phyloP scores from a whole-genome alignment of 306 rosid species.

The Rosa persica region DNA sequence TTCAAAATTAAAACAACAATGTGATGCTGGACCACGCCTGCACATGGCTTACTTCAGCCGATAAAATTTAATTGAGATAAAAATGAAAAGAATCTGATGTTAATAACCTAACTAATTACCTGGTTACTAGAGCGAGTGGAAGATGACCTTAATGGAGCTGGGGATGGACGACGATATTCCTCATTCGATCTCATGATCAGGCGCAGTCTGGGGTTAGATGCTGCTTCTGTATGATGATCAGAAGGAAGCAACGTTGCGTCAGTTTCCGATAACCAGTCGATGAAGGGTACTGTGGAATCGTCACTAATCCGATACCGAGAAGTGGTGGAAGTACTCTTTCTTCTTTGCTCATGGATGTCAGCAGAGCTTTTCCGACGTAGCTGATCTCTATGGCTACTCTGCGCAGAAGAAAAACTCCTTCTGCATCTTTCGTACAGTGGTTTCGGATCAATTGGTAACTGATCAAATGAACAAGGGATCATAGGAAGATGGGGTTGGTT shows the following conservation, averaged over 20 bases:
- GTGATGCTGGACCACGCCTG: neutral
- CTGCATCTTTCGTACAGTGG: constrained; percentile 49
- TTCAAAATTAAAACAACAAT: neutral
- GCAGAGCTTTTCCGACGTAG: constrained; percentile 48
- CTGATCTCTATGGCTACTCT: constrained; percentile 13
- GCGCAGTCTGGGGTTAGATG: constrained; percentile 26
- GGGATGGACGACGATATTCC: neutral
- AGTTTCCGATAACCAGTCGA: constrained; percentile 54
- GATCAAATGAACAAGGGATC: constrained; percentile 68
- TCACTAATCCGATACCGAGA: constrained; percentile 51
- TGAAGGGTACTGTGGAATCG: constrained; percentile 21
- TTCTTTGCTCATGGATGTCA: constrained; percentile 35
- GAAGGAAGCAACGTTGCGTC: constrained; percentile 27
- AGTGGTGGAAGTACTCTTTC: constrained; percentile 25
- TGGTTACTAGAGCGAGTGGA: constrained; percentile 50
- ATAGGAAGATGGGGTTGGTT: constrained; percentile 23
- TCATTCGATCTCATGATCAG: constrained; percentile 16
- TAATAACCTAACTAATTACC: constrained; percentile 36
- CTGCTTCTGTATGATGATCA: neutral
- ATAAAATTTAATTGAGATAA: neutral
- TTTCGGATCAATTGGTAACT: constrained; percentile 62
- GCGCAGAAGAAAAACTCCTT: constrained; percentile 41
- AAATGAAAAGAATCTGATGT: neutral
- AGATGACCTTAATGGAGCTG: constrained; percentile 36
- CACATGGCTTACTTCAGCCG: constrained; percentile 2